phyloP scores from a whole-genome alignment of 306 rosid genomes.

The Arachis stenosperma region DNA sequence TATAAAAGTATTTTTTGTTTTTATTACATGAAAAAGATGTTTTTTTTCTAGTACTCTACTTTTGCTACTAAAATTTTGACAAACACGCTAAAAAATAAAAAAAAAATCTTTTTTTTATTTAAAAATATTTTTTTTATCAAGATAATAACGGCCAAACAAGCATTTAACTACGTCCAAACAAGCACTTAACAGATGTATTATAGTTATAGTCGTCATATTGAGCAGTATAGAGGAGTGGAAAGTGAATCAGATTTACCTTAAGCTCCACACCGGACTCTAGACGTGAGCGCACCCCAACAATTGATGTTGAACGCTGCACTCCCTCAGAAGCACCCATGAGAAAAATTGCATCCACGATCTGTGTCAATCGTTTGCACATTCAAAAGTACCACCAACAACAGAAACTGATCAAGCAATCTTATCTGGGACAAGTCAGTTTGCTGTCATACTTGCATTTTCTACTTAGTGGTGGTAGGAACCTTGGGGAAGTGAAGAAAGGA shows the following conservation, averaged over 20 bases:
- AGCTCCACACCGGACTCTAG: slow-evolving; percentile 81
- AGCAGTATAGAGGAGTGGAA: background rate
- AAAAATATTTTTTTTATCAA: too few species aligned
- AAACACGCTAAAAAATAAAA: too few species aligned
- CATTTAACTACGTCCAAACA: too few species aligned
- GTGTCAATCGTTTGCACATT: slow-evolving; percentile 37
- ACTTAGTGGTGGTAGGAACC: slow-evolving; percentile 96
- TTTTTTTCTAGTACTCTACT: too few species aligned
- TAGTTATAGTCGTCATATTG: background rate
- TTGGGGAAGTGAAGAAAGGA: slow-evolving; percentile 94
- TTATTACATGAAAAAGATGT: too few species aligned
- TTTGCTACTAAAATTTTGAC: too few species aligned
- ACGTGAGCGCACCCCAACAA: slow-evolving; percentile 93
- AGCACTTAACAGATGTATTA: too few species aligned
- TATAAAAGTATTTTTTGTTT: too few species aligned
- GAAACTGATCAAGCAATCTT: slow-evolving; percentile 8
- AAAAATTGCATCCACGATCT: slow-evolving; percentile 89
- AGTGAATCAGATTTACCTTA: slow-evolving; percentile 52
- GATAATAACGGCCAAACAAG: too few species aligned
- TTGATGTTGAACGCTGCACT: slow-evolving; percentile 85
- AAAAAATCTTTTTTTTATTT: too few species aligned
- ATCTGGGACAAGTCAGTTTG: slow-evolving; percentile 23
- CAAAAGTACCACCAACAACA: slow-evolving; percentile 31
- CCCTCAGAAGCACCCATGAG: slow-evolving; percentile 97
- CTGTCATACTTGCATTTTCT: slow-evolving; percentile 84